A percentile compares a stretch with the other conserved stretches of the same genome.
phyloP scores from a whole-genome alignment of 1,284 basidiomycete species.

The Heterobasidion parviporum region DNA sequence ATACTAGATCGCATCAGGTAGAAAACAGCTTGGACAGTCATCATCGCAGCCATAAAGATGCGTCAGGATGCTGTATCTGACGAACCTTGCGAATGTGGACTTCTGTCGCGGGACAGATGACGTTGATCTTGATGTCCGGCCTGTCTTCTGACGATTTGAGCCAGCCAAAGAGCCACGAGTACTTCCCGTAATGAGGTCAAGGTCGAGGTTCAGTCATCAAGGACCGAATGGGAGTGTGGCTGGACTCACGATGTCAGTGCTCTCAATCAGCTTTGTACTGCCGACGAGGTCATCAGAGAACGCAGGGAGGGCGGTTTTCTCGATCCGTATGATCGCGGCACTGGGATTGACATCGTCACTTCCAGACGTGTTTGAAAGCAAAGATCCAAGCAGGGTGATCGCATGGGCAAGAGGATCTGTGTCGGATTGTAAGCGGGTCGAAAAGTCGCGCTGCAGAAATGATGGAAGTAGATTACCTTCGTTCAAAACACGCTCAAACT shows the following conservation, averaged over 20 bases:
- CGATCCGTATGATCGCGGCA: slow-evolving; percentile 51
- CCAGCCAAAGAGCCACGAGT: slow-evolving; percentile 39
- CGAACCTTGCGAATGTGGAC: slow-evolving; percentile 71
- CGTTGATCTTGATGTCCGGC: slow-evolving; percentile 54
- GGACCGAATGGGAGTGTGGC: neutral
- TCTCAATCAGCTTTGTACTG: slow-evolving; percentile 26
- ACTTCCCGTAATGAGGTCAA: slow-evolving; percentile 17
- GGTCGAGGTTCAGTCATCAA: neutral
- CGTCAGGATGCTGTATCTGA: neutral
- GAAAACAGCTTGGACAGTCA: neutral
- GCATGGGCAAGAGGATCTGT: slow-evolving; percentile 44
- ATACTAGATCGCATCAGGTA: slow-evolving; percentile 47
- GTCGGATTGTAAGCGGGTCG: neutral
- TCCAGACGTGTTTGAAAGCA: slow-evolving; percentile 4
- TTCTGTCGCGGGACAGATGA: slow-evolving; percentile 79
- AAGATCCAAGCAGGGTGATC: slow-evolving; percentile 37
- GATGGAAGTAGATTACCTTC: slow-evolving; percentile 32
- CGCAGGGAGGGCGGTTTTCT: slow-evolving; percentile 43
- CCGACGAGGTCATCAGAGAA: slow-evolving; percentile 23
- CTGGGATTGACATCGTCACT: slow-evolving; percentile 14
- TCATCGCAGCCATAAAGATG: too few relatives aligned
- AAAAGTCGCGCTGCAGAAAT: neutral
- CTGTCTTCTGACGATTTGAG: slow-evolving; percentile 21
- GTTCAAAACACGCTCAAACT: slow-evolving; percentile 46
- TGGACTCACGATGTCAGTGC: slow-evolving; percentile 37